Evolutionary conservation across 2,329 filamentous ascomycete genomes (phyloP).

Genomic region (Cercospora berteroae): DNA sequence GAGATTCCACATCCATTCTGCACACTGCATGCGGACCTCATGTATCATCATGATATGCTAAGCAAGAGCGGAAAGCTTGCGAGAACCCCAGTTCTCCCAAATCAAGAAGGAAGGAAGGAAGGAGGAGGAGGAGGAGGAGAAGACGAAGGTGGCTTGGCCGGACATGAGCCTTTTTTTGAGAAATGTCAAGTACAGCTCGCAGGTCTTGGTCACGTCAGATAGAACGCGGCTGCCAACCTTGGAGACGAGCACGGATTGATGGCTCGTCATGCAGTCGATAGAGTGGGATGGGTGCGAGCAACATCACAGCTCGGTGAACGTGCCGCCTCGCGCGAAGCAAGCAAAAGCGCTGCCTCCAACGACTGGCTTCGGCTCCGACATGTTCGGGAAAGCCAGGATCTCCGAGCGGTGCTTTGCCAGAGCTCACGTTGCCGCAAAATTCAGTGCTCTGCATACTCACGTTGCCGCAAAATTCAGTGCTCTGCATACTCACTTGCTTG

Average conservation of each 20-base stretch:
- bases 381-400: not conserved
- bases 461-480: not conserved
- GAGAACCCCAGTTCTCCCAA: no score
- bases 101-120: no score
- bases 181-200: not conserved
- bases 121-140: not conserved
- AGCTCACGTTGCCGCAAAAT: no score
- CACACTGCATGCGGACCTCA: not conserved
- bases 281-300: not conserved
- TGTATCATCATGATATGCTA: not conserved
- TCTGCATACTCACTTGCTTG: not conserved
- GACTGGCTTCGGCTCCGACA: not conserved
- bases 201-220: not conserved
- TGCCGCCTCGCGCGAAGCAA: not conserved
- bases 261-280: not conserved
- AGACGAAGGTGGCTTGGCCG: not conserved
- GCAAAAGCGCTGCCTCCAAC: no score
- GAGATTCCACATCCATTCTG: not conserved
- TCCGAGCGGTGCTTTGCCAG: not conserved
- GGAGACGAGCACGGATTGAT: not conserved
- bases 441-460: not conserved
- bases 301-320: not conserved
- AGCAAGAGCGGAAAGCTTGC: not conserved
- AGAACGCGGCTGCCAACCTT: no score
- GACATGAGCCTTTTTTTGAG: not conserved